phyloP scores from a whole-genome alignment of 2,329 filamentous ascomycete genomes.

The Sclerotinia borealis region DNA sequence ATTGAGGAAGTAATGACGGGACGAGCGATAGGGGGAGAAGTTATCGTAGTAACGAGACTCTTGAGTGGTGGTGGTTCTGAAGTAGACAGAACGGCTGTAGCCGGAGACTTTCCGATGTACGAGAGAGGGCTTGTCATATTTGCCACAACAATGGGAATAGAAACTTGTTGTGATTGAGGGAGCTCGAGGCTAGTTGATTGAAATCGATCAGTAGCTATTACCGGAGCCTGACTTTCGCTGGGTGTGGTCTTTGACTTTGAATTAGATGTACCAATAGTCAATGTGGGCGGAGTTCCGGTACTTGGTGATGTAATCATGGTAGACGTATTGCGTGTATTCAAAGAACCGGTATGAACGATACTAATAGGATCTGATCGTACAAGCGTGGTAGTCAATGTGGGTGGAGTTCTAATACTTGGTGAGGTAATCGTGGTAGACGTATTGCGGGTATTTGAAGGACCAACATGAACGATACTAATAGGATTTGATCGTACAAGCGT shows the following conservation, averaged over 20 bases:
- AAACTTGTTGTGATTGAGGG: neutral
- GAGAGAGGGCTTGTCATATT: neutral
- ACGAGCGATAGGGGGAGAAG: neutral
- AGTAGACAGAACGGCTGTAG: neutral
- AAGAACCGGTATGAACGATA: rapidly evolving
- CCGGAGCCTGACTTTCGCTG: too few species aligned
- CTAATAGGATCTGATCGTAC: neutral
- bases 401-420: too few species aligned
- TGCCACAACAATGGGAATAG: neutral
- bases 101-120: neutral
- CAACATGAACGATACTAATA: neutral
- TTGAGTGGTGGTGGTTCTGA: neutral
- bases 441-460: rapidly evolving
- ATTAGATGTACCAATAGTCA: too few species aligned
- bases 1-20: neutral
- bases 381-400: rapidly evolving
- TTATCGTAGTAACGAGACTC: neutral
- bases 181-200: neutral
- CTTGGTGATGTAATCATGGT: too few species aligned
- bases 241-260: too few species aligned
- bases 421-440: too few species aligned
- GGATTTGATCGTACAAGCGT: neutral
- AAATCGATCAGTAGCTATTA: neutral
- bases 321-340: rapidly evolving
- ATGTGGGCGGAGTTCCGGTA: too few species aligned